A percentile compares a stretch with the other conserved stretches of the same genome.
Evolutionary conservation across 164 flowering plant genomes (phyloP).

Genomic region (Cinnamomum micranthum): DNA sequence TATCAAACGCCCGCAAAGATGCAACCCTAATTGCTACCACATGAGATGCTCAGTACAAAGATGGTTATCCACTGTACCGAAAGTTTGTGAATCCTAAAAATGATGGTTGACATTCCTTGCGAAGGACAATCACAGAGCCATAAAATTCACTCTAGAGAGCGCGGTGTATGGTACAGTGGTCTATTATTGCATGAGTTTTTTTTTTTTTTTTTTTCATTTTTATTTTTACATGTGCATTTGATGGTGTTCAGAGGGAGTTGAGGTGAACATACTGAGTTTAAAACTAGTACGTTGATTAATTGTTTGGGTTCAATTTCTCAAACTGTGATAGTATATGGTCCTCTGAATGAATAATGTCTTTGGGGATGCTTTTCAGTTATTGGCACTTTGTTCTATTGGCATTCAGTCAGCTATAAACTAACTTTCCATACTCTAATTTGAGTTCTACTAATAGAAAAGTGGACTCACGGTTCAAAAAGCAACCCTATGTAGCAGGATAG

Average conservation of each 20-base stretch:
- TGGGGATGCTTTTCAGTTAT: too few relatives aligned
- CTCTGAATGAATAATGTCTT: too few relatives aligned
- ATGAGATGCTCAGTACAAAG: background rate
- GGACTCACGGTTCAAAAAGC: too few relatives aligned
- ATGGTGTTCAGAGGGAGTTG: background rate
- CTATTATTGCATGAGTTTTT: background rate
- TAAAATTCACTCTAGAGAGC: background rate
- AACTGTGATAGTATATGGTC: background rate
- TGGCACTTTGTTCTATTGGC: too few relatives aligned
- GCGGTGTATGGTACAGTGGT: background rate
- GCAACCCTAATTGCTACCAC: background rate
- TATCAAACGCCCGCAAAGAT: background rate
- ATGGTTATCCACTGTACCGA: background rate
- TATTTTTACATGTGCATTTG: too few relatives aligned
- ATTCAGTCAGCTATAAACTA: too few relatives aligned
- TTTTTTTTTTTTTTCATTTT: too few relatives aligned
- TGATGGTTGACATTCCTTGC: too few relatives aligned
- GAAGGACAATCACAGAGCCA: too few relatives aligned
- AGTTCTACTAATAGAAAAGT: too few relatives aligned
- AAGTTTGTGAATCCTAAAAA: background rate
- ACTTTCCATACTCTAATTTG: too few relatives aligned
- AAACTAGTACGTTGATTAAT: background rate
- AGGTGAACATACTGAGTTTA: background rate
- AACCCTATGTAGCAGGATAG: too few relatives aligned
- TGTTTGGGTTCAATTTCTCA: background rate